Conservation (phyloP, 2,329 filamentous ascomycete species). For the Talaromyces atroroseus region DNA sequence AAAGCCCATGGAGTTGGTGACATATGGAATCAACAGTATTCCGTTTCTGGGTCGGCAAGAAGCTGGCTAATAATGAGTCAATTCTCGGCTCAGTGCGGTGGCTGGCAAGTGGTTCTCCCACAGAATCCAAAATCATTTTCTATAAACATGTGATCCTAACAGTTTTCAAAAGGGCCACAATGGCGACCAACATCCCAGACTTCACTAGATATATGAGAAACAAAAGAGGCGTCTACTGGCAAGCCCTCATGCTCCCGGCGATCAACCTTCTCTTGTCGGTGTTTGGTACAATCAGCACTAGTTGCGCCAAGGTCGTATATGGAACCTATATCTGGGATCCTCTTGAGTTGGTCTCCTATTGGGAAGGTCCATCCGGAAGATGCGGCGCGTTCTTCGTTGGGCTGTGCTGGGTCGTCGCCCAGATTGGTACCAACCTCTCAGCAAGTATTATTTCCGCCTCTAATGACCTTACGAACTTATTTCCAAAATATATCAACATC, state of each 20-base stretch:
- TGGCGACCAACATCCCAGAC: slow-evolving; percentile 19
- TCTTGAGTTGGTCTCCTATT: slow-evolving; percentile 22
- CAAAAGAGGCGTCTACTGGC: slow-evolving; percentile 14
- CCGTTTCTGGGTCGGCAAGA: slow-evolving; percentile 42
- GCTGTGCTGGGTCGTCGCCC: slow-evolving; percentile 35
- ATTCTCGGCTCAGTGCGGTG: slow-evolving; percentile 13
- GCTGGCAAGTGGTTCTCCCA: background rate
- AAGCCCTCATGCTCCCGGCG: slow-evolving; percentile 13
- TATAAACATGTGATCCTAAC: slow-evolving; percentile 12
- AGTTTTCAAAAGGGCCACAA: slow-evolving; percentile 10
- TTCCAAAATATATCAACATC: slow-evolving; percentile 51
- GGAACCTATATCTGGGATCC: slow-evolving; percentile 25
- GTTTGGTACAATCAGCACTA: slow-evolving; percentile 42
- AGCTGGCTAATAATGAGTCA: slow-evolving; percentile 32
- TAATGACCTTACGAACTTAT: slow-evolving; percentile 50
- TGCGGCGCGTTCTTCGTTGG: slow-evolving; percentile 28
- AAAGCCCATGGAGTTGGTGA: slow-evolving; percentile 44
- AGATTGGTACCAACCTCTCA: slow-evolving; percentile 49
- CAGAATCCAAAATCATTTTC: background rate
- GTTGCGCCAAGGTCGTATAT: slow-evolving; percentile 29
- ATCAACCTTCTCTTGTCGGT: slow-evolving; percentile 8
- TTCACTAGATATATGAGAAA: slow-evolving; percentile 17
- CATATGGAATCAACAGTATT: slow-evolving; percentile 41
- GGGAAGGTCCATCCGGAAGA: slow-evolving; percentile 21
- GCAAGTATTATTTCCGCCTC: slow-evolving; percentile 50